Base-by-base conservation (phyloP, 495 filamentous ascomycete genomes). In the Hypoxylon lienhwacheense region DNA sequence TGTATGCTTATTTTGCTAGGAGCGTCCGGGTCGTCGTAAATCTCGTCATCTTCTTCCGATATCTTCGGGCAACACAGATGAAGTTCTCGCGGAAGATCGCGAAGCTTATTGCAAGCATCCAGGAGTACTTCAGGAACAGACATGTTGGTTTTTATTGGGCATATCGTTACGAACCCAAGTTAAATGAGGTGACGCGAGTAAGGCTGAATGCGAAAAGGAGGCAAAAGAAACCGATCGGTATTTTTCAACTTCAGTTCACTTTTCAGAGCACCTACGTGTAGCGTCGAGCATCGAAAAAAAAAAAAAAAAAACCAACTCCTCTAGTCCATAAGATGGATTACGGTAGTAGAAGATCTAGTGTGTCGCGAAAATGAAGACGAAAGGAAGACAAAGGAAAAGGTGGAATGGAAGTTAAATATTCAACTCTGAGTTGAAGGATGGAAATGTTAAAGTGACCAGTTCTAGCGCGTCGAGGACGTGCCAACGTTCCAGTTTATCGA, bases 21-120 rank as follows among this genome's bases (percentile, higher is more conserved):
- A 4, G 74, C 66, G 20, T 75, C 64, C 12, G 72, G 65, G 24
- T 79, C 73, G 20, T 84, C 79, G 64, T 87, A 86, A 34, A 77
- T 69, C 31, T 72, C 76, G 17, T 70, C 28, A 41, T 79, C 76
- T 4, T 73, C 68, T 28, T 72, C 69, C 47, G 65, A 55, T 19
- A 72, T 16, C 22, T 66, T 74, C 7, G 76, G 75, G 47, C 76
- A 79, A 49, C 75, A 72, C 6, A 73, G 56, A 48, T 79, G 76
- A 7, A 35, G 3, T 14, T 53, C 31, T 25, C 45, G 17, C 1
- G 65, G 52, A 17, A 68, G 54, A 0, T 45, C 89, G 90, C 64
- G 54, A 31, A 67, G 54, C 49, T 40, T 49, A 24, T 46, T 49
- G 24, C 65, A 67, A 39, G 54, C 62, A 37, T 5, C 12, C 49